Evolutionary conservation across 371 early-diverging fungal species (phyloP).

Genomic region (Funneliformis caledonium): DNA sequence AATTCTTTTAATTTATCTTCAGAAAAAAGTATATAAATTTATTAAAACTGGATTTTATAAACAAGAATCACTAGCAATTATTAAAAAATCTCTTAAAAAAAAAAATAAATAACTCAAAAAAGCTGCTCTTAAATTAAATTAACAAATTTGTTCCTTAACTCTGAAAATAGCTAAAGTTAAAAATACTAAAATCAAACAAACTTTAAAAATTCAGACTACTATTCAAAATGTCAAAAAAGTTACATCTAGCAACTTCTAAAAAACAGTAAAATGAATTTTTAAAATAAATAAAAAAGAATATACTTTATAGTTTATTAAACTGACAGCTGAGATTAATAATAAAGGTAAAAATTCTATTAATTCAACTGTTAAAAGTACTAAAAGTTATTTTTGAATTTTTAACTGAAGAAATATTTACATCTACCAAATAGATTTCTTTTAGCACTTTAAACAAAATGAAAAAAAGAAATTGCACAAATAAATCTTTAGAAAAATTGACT

Average conservation of each 20-base stretch:
- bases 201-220: not conserved
- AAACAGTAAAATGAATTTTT: not conserved
- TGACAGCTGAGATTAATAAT: constrained; percentile 12
- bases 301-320: not conserved
- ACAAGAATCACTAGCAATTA: not conserved
- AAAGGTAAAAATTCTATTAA: not conserved
- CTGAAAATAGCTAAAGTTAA: not conserved
- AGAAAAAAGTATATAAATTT: not conserved
- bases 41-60: not conserved
- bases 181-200: not conserved
- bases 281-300: constrained; percentile 14
- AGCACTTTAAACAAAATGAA: constrained; percentile 15
- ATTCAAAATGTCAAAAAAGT: constrained; percentile 8
- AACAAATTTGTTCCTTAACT: not conserved
- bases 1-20: not conserved
- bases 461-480: constrained; percentile 21
- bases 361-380: constrained; percentile 10
- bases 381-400: constrained; percentile 16
- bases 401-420: constrained; percentile 6
- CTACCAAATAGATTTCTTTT: not conserved
- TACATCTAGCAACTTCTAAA: not conserved
- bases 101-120: not conserved
- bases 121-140: not conserved
- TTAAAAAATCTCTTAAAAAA: not conserved
- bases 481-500: not conserved